Base-by-base conservation (phyloP, 139 green algal species). In the Volvox africanus region DNA sequence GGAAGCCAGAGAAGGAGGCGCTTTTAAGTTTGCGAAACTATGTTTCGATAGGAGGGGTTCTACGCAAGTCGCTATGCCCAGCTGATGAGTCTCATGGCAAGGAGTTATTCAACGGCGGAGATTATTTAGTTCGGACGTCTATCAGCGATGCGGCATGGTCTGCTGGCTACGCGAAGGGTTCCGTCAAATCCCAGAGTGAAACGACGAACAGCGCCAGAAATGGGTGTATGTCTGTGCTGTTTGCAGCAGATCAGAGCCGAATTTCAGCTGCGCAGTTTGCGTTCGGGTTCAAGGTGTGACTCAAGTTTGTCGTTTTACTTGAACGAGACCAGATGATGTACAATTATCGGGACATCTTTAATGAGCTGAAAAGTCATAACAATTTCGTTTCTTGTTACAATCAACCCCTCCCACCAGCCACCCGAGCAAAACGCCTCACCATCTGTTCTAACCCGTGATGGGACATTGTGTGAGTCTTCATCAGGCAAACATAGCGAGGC, bases 1-100 rank as follows among this genome's bases (percentile, higher is more conserved):
- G 87, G n/a, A 50, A 55, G 61, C 87, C 87, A 0, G 87, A 91
- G 55, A 91, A 91, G 87, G 61, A 86, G 76, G 75, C 76, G 33
- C 61, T 91, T 26, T 21, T 68, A 55, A 18, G 19, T 17, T 77
- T 90, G 73, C 30, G 37, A 33, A 50, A 71, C n/a, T 19, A 2
- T 28, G 21, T 89, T 11, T 19, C 17, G 26, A 36, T 28, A 9
- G 19, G 1, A 20, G 55, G 61, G 12, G 28, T 2, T 5, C n/a
- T 87, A 55, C 81, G 32, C 1, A 18, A 33, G 37, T 87, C 81
- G 61, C 81, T 87, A 36, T 2, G 1, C 32, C 2, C 13, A 85
- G 24, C 11, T 26, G 44, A 5, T 12, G 22, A 50, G 80, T n/a
- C n/a, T n/a, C n/a, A n/a, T n/a, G n/a, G n/a, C n/a, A n/a, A n/a